Percentiles rank a stretch among this genome's conserved stretches.
phyloP scores from a whole-genome alignment of 306 rosid species.

The Chamaecrista fasciculata region DNA sequence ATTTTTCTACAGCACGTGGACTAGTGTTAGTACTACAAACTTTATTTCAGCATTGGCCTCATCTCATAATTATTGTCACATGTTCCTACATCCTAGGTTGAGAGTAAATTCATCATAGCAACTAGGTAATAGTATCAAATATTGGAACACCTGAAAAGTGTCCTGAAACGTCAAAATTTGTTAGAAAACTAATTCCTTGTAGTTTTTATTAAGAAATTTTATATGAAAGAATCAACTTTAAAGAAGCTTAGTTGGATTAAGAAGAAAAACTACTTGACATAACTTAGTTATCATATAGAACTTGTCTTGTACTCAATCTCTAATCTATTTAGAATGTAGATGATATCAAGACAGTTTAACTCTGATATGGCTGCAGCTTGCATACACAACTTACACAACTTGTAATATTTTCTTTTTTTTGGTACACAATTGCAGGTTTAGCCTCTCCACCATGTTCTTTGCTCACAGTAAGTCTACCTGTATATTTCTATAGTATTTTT shows the following conservation, averaged over 20 bases:
- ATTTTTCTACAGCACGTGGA: not conserved
- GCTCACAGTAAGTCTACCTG: slow-evolving; percentile 60
- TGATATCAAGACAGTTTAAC: not conserved
- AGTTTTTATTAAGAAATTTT: not conserved
- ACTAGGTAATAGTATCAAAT: not conserved
- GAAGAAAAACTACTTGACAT: too few relatives aligned
- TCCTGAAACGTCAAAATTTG: not conserved
- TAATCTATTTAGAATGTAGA: not conserved
- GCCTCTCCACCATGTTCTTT: slow-evolving; percentile 73
- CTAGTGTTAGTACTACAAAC: not conserved
- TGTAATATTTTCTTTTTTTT: slow-evolving; percentile 15
- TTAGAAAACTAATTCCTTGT: not conserved
- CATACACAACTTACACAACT: not conserved
- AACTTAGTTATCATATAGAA: too few relatives aligned
- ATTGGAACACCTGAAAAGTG: not conserved
- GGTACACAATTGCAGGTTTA: slow-evolving; percentile 47
- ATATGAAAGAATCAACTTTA: too few relatives aligned
- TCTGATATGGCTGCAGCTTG: not conserved
- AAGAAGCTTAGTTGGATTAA: too few relatives aligned
- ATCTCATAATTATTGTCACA: not conserved
- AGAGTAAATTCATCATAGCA: not conserved
- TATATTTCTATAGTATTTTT: slow-evolving; percentile 9
- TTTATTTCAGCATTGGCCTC: not conserved
- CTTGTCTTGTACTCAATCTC: not conserved
- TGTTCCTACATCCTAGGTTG: not conserved